These are phyloP conservation scores for Protomyces inouyei DNA, from an alignment of 1,139 yeast genomes.

Conservation along the genomic window DNA sequence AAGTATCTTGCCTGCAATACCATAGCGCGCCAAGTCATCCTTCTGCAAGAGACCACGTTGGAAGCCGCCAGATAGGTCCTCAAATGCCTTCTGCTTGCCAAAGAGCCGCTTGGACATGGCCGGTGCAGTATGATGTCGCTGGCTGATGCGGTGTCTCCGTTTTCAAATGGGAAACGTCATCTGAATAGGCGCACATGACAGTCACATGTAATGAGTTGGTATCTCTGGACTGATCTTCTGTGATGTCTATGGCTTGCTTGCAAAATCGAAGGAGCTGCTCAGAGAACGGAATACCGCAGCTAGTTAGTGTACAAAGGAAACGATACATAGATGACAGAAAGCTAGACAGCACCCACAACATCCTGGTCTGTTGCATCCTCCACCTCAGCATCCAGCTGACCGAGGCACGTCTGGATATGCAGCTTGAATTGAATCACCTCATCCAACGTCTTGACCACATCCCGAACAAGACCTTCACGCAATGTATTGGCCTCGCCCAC, in stretches of 20 bases:
- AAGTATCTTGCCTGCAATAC: slow-evolving; percentile 55
- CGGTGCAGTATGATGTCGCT: not conserved
- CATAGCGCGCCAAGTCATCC: slow-evolving; percentile 47
- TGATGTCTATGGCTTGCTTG: too few relatives aligned
- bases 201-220: too few relatives aligned
- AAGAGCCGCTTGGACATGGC: not conserved
- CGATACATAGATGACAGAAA: not conserved
- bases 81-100: slow-evolving; percentile 3
- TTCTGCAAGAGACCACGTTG: not conserved
- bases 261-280: too few relatives aligned
- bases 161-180: too few relatives aligned
- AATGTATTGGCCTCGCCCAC: slow-evolving; percentile 48
- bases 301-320: not conserved
- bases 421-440: slow-evolving; percentile 60
- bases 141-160: too few relatives aligned
- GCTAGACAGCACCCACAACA: not conserved
- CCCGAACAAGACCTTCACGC: slow-evolving; percentile 50
- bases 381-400: not conserved
- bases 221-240: too few relatives aligned
- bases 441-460: slow-evolving; percentile 55
- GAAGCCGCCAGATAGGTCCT: slow-evolving; percentile 4
- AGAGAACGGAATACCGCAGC: too few relatives aligned
- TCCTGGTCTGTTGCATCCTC: not conserved
- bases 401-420: slow-evolving; percentile 54
- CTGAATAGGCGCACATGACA: too few relatives aligned